A percentile compares a stretch with the other conserved stretches of the same genome.
Evolutionary conservation across 768 basidiomycete genomes (phyloP).

Genomic region (Tricholoma hemisulphureum): DNA sequence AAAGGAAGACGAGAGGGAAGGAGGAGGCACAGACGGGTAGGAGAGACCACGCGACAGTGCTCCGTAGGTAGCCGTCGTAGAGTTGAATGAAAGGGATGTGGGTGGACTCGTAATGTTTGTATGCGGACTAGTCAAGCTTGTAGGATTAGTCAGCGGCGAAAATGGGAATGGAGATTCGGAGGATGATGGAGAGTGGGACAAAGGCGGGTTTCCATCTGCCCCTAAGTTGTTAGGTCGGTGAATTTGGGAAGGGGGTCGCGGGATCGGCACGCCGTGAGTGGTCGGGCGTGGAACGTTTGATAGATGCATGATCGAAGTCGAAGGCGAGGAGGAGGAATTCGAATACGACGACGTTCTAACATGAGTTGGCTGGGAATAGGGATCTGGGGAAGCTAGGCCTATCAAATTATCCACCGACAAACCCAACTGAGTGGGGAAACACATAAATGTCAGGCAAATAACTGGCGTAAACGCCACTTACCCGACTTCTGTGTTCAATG

Average conservation of each 20-base stretch:
- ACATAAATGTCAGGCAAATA: constrained; percentile 9
- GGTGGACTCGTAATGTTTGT: constrained; percentile 77
- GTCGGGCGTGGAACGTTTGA: constrained; percentile 35
- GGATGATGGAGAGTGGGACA: constrained; percentile 65
- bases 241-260: constrained; percentile 64
- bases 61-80: constrained; percentile 35
- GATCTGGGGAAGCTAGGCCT: constrained; percentile 63
- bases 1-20: constrained; percentile 75
- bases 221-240: constrained; percentile 49
- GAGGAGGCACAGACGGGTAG: constrained; percentile 83
- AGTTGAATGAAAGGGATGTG: constrained; percentile 54
- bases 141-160: constrained; percentile 55
- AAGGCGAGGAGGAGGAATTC: constrained; percentile 41
- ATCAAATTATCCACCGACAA: constrained; percentile 77
- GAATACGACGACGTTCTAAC: constrained; percentile 45
- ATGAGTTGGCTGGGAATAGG: constrained; percentile 71
- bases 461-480: constrained; percentile 39
- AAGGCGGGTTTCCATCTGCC: constrained; percentile 58
- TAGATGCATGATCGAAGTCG: constrained; percentile 42
- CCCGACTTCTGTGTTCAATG: constrained; percentile 71
- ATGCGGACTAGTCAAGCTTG: constrained; percentile 54
- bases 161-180: constrained; percentile 68
- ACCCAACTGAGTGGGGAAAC: constrained; percentile 50
- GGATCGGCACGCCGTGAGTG: constrained; percentile 69
- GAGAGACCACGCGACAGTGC: constrained; percentile 48